Evolutionary conservation across 2,329 filamentous ascomycete genomes (phyloP).

Genomic region (Chalaropsis thielavioides): DNA sequence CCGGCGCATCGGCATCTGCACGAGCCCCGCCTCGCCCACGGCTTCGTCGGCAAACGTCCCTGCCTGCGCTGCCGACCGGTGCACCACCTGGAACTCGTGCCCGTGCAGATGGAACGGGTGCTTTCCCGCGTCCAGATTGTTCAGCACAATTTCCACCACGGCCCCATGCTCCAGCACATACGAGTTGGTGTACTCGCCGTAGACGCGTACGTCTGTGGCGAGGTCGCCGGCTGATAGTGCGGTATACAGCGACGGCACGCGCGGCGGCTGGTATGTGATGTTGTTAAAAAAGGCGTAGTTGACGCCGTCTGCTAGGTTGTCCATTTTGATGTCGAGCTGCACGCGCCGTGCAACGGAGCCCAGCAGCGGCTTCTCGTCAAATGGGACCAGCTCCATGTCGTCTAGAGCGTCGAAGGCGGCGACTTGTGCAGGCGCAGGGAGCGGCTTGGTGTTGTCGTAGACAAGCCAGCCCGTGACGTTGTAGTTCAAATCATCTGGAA

Average conservation of each 20-base stretch:
- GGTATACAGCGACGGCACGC: constrained; percentile 69
- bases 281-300: constrained; percentile 58
- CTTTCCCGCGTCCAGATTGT: constrained; percentile 56
- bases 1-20: constrained; percentile 45
- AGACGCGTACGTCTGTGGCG: constrained; percentile 44
- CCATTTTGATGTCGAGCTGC: constrained; percentile 48
- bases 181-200: constrained; percentile 50
- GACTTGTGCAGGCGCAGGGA: constrained; percentile 39
- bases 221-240: constrained; percentile 49
- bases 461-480: constrained; percentile 52
- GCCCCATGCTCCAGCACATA: constrained; percentile 53
- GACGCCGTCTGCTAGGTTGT: constrained; percentile 46
- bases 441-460: constrained; percentile 34
- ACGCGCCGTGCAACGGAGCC: constrained; percentile 48
- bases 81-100: constrained; percentile 55
- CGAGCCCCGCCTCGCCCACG: constrained; percentile 33
- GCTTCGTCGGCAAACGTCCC: constrained; percentile 39
- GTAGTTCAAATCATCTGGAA: constrained; percentile 54
- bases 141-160: constrained; percentile 61
- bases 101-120: constrained; percentile 72
- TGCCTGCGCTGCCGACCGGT: constrained; percentile 42
- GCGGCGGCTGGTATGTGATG: constrained; percentile 57
- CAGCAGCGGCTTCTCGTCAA: constrained; percentile 48
- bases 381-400: constrained; percentile 56
- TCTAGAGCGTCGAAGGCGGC: constrained; percentile 51